A percentile compares a stretch with the other conserved stretches of the same genome.
Evolutionary conservation across 2,329 filamentous ascomycete genomes (phyloP).

Genomic region (Aspergillus ruber): DNA sequence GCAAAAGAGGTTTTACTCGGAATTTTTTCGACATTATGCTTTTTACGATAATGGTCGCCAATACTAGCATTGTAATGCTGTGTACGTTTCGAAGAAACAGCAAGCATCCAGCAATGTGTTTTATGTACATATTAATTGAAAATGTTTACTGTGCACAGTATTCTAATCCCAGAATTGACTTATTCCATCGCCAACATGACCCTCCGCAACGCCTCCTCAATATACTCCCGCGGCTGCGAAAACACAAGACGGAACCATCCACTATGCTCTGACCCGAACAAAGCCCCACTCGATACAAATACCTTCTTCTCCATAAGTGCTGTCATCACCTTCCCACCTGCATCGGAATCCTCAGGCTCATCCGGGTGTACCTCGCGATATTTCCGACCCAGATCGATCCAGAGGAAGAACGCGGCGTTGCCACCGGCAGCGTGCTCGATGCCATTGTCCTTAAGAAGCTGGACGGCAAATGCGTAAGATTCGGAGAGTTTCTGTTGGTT

Average conservation of each 20-base stretch:
- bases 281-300: slow-evolving; percentile 28
- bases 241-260: slow-evolving; percentile 43
- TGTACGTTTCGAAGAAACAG: too few relatives aligned
- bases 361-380: slow-evolving; percentile 18
- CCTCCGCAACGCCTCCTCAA: slow-evolving; percentile 29
- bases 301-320: slow-evolving; percentile 32
- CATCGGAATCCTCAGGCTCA: slow-evolving; percentile 4
- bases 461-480: slow-evolving; percentile 35
- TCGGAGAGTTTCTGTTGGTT: slow-evolving; percentile 39
- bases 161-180: too few relatives aligned
- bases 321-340: slow-evolving; percentile 26
- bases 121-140: too few relatives aligned
- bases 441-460: slow-evolving; percentile 34
- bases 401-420: slow-evolving; percentile 55
- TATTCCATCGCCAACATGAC: slow-evolving; percentile 15
- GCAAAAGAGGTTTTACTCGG: too few relatives aligned
- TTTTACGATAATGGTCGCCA: too few relatives aligned
- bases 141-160: too few relatives aligned
- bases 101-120: too few relatives aligned
- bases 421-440: slow-evolving; percentile 43
- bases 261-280: slow-evolving; percentile 32
- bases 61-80: too few relatives aligned
- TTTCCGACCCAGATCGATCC: slow-evolving; percentile 42
- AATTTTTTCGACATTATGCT: too few relatives aligned
- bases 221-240: slow-evolving; percentile 23